A percentile compares a stretch with the other conserved stretches of the same genome.
phyloP scores from a whole-genome alignment of 495 filamentous ascomycete genomes.

The Aspergillus olivimuriae region DNA sequence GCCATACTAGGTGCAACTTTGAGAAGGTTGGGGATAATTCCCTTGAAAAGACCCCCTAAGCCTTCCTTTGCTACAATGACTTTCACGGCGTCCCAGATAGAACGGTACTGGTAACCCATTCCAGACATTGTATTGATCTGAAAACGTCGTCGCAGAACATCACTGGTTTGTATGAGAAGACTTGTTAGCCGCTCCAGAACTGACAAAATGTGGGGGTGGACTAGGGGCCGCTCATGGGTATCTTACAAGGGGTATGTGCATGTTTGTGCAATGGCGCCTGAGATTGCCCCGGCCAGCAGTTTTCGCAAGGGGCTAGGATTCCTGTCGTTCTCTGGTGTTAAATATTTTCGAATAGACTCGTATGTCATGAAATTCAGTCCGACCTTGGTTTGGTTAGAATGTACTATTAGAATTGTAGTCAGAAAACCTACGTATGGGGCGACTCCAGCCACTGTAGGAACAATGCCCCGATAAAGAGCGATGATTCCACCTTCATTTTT shows the following conservation, averaged over 20 bases:
- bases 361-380: constrained; percentile 98
- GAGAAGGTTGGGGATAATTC: constrained; percentile 85
- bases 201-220: no score
- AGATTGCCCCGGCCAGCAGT: constrained; percentile 80
- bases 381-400: constrained; percentile 50
- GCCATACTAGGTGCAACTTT: constrained; percentile 99
- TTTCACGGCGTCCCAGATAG: constrained; percentile 74
- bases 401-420: neutral
- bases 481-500: constrained; percentile 78
- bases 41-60: constrained; percentile 76
- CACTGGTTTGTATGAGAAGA: no score
- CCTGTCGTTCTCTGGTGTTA: constrained; percentile 83
- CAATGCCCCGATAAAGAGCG: constrained; percentile 85
- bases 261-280: constrained; percentile 93
- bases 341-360: constrained; percentile 73
- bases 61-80: constrained; percentile 79
- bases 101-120: constrained; percentile 94
- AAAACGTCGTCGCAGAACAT: constrained; percentile 91
- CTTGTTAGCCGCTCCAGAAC: no score
- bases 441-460: constrained; percentile 90
- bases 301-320: constrained; percentile 78
- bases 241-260: constrained; percentile 97
- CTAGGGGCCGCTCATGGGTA: no score
- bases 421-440: constrained; percentile 74
- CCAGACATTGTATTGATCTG: constrained; percentile 99